Evolutionary conservation across 495 filamentous ascomycete species (phyloP).

Genomic region (Baudoinia panamericana): DNA sequence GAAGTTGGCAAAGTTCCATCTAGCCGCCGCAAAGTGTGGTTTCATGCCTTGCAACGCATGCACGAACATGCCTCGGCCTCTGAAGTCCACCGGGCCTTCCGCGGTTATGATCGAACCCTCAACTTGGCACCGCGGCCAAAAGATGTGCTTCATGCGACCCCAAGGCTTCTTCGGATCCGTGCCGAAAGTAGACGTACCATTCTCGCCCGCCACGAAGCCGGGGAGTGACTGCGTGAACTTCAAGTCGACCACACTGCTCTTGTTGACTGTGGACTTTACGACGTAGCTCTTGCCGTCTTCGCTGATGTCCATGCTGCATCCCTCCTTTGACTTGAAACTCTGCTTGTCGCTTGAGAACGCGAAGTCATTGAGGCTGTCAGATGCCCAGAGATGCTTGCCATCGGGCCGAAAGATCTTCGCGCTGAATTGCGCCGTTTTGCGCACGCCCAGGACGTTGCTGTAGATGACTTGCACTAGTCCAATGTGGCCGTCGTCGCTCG

Average conservation of each 20-base stretch:
- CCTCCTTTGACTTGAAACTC: conserved; percentile 63
- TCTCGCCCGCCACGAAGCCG: conserved; percentile 73
- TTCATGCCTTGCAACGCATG: conserved; percentile 96
- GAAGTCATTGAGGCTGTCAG: conserved; percentile 58
- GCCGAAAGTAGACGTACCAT: conserved; percentile 74
- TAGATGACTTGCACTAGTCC: conserved; percentile 86
- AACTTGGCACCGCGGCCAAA: conserved; percentile 77
- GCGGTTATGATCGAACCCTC: conserved; percentile 77
- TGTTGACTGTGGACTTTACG: conserved; percentile 74
- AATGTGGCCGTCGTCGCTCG: conserved; percentile 60
- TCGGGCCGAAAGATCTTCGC: conserved; percentile 71
- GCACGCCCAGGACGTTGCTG: conserved; percentile 91
- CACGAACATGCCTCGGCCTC: conserved; percentile 61
- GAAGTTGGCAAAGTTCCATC: conserved; percentile 90
- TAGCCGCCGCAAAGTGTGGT: conserved; percentile 90
- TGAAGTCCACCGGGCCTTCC: conserved; percentile 68
- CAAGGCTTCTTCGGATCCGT: conserved; percentile 75
- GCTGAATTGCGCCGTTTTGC: conserved; percentile 83
- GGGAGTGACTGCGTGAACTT: conserved; percentile 63
- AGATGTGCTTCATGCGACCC: conserved; percentile 80
- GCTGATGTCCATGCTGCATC: conserved; percentile 67
- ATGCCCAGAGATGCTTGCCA: conserved; percentile 60
- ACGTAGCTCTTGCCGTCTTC: conserved; percentile 68
- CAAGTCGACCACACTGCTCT: conserved; percentile 64
- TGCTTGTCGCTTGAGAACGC: conserved; percentile 74